Base-by-base conservation (phyloP, 106 monocot species). In the Agapanthus africanus region DNA sequence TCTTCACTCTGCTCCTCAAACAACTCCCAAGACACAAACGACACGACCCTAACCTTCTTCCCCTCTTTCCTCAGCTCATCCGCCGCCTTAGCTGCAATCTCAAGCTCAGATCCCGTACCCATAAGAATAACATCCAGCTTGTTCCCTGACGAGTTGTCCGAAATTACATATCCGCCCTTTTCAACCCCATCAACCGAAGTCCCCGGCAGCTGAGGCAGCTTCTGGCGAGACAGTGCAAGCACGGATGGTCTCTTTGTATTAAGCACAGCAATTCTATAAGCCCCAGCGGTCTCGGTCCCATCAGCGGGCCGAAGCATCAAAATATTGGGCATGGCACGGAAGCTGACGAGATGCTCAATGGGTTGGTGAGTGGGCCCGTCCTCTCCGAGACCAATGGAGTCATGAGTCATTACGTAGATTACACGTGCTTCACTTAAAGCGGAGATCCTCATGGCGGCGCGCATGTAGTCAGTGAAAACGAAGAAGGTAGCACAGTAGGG, bases 401-500 rank as follows among this genome's bases (percentile, higher is more conserved):
- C 90, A 59, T 90, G 90, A 14, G 90, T 90, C 90, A 90, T 90
- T 59, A 90, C 85, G 63, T 80, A 86, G 63, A 90, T 85, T 18
- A 90, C 85, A 49, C 90, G 60, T 1, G 80, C 78, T n/a, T 83
- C 83, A 38, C 50, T 80, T 63, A 90, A 59, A 15, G 90, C 90
- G 0, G 90, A 77, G 66, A 90, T 80, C 50, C 90, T 74, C n/a
- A 90, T 90, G 59, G 90, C 74, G n/a, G 78, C 85, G 34, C 90
- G 77, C 90, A 90, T 90, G 79, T 90, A 90, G 75, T 90, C 90
- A 0, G 90, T 90, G 82, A 90, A 90, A 52, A 86, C 85, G 40
- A 90, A 90, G 78, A 90, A 90, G n/a, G 90, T 90, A 14, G 90
- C 90, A 68, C 90, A 90, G 75, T 90, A 90, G 10, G 90, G 90